Evolutionary conservation across 306 rosid genomes (phyloP), one percentile per base, ranked within the genome.

Genomic region (Abrus precatorius): DNA sequence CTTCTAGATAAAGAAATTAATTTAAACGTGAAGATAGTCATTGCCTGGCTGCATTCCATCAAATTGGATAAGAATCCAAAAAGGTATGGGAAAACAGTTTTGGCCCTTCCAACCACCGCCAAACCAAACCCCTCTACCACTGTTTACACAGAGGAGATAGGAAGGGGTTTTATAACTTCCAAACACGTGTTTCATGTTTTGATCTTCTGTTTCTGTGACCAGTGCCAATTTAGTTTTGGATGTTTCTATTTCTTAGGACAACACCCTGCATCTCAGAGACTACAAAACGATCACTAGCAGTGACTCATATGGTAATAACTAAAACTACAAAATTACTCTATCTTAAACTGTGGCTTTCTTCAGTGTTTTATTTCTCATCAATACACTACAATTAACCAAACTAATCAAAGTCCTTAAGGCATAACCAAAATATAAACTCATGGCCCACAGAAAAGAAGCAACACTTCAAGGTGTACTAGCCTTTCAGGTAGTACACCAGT

Each of bases 91-190:
- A 72, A 76, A 86, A 85, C 85, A 84, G 63, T 64, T 71, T 44
- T 9, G 90, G 91, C 89, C 87, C 62, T 76, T 86, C 77, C 87
- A 92, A 92, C 95, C 91, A 90, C 95, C 85, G 86, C 86, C 93
- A 91, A 88, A 82, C 80, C 90, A 93, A 85, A 85, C 70, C 84
- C 87, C 41, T 78, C 48, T 84, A 91, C 84, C 64, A 64, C 54
- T 80, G 59, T 71, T 12, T 49, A 59, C 57, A 61, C 69, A 78
- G 75, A 77, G 69, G 82, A 83, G 70, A 65, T 65, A 65, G 75
- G 56, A 72, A 10, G 79, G 45, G 53, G 44, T 56, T 64, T 81
- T 38, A 81, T 82, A 79, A 85, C 72, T 62, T 75, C 85, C 63
- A 77, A 63, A 63, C 78, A 82, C 69, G 83, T 85, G 84, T 67